These are phyloP conservation scores for Fagus crenata DNA, from an alignment of 306 rosid genomes.

Conservation along the genomic window DNA sequence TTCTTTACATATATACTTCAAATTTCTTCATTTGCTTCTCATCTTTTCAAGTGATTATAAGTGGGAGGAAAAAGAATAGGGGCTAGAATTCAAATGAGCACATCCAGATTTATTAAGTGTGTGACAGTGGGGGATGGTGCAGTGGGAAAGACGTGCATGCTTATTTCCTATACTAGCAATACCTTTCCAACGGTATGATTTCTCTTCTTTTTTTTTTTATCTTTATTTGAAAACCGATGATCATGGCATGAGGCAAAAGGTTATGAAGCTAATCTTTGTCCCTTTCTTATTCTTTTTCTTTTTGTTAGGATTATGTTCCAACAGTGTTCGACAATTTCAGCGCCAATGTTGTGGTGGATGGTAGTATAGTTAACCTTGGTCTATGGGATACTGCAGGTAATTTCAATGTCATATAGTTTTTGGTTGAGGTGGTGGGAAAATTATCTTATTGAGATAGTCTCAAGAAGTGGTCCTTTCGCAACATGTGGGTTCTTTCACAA, in stretches of 20 bases:
- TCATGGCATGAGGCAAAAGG: neutral
- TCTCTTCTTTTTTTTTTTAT: neutral
- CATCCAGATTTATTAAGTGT: constrained; percentile 29
- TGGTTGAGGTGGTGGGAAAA: too few relatives aligned
- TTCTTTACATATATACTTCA: constrained; percentile 7
- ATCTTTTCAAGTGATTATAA: neutral
- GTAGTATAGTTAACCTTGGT: constrained; percentile 66
- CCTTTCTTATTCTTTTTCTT: neutral
- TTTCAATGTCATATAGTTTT: neutral
- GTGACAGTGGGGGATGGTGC: constrained; percentile 33
- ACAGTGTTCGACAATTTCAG: constrained; percentile 73
- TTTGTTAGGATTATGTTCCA: constrained; percentile 38
- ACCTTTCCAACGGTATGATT: constrained; percentile 26
- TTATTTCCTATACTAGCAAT: constrained; percentile 31
- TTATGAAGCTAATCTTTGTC: neutral
- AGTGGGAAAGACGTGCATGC: constrained; percentile 33
- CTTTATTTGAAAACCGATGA: neutral
- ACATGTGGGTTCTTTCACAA: too few relatives aligned
- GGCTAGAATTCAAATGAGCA: constrained; percentile 4
- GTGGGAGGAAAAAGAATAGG: neutral
- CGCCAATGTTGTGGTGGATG: constrained; percentile 66
- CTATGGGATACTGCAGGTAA: constrained; percentile 82
- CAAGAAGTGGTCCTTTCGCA: too few relatives aligned
- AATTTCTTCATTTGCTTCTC: neutral
- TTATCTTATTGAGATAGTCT: too few relatives aligned